Evolutionary conservation across 345 rosid genomes (phyloP).

Genomic region (Syzygium aromaticum): DNA sequence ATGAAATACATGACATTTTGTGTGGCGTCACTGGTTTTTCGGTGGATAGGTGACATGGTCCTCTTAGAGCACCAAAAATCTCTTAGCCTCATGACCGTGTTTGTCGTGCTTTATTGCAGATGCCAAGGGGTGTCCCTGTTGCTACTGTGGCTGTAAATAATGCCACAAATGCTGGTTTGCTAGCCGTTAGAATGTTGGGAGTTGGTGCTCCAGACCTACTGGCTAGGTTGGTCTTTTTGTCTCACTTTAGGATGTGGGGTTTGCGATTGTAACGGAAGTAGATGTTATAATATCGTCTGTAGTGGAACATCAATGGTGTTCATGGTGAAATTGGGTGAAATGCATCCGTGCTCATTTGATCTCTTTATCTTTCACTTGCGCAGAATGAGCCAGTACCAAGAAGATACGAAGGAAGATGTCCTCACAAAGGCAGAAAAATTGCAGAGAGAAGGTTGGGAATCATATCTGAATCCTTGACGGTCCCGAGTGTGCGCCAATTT

Average conservation of each 20-base stretch:
- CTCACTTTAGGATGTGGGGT: not conserved
- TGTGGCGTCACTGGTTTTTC: accelerated
- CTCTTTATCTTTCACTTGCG: not conserved
- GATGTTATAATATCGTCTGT: not conserved
- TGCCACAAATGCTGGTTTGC: conserved; percentile 78
- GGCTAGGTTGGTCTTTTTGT: conserved; percentile 27
- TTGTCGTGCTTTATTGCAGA: conserved; percentile 23
- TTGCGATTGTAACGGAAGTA: not conserved
- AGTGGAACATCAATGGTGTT: not conserved
- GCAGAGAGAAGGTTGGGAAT: conserved; percentile 65
- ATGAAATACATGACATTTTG: not conserved
- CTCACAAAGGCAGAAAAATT: conserved; percentile 64
- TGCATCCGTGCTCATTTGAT: not conserved
- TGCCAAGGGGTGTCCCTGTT: conserved; percentile 96
- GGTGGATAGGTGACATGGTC: not conserved
- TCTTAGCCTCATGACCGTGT: not conserved
- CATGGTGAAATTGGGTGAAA: not conserved
- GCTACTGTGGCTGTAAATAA: conserved; percentile 91
- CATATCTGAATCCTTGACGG: conserved; percentile 41
- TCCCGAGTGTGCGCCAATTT: not conserved
- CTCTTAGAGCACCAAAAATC: not conserved
- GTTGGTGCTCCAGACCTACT: conserved; percentile 55
- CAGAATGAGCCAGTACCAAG: conserved; percentile 91
- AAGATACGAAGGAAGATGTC: conserved; percentile 69
- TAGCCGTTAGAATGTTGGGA: conserved; percentile 75